phyloP scores from a whole-genome alignment of 805 yeast species.

The Starmerella scarabaei region DNA sequence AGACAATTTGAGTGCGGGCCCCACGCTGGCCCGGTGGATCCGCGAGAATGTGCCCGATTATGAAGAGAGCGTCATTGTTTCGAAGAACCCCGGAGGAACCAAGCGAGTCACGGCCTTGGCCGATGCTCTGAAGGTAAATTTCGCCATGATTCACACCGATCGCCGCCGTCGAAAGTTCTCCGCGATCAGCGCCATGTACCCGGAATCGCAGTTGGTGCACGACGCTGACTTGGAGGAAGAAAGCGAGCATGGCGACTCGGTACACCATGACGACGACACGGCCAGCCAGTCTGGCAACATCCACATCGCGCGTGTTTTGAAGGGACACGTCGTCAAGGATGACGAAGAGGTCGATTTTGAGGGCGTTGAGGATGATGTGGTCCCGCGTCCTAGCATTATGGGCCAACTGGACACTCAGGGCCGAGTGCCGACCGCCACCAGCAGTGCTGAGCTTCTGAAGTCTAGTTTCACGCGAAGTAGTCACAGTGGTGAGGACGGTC shows the following conservation, averaged over 20 bases:
- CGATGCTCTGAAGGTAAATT: constrained; percentile 88
- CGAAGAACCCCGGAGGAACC: constrained; percentile 99
- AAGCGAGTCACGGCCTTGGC: constrained; percentile 95
- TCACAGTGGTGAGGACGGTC: not conserved
- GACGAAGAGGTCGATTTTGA: constrained; percentile 7
- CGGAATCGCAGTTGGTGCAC: constrained; percentile 19
- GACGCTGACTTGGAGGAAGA: constrained; percentile 13
- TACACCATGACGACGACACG: constrained; percentile 4
- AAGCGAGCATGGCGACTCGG: constrained; percentile 8
- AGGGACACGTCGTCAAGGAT: constrained; percentile 78
- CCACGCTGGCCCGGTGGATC: constrained; percentile 93
- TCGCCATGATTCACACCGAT: constrained; percentile 98
- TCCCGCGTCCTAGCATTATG: not conserved
- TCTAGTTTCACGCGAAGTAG: not conserved
- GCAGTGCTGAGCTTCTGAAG: not conserved
- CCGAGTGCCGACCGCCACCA: not conserved
- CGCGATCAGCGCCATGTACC: constrained; percentile 22
- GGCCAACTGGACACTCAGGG: not conserved
- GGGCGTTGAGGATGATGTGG: not conserved
- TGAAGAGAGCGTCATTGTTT: constrained; percentile 83
- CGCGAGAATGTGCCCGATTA: constrained; percentile 77
- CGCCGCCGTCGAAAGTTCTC: constrained; percentile 74
- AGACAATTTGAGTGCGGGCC: constrained; percentile 92
- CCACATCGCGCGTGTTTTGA: constrained; percentile 90
- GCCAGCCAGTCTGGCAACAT: constrained; percentile 31